Base-by-base conservation (phyloP, 2,329 filamentous ascomycete genomes). In the Ophiognomonia clavigignenti-juglandacearum region DNA sequence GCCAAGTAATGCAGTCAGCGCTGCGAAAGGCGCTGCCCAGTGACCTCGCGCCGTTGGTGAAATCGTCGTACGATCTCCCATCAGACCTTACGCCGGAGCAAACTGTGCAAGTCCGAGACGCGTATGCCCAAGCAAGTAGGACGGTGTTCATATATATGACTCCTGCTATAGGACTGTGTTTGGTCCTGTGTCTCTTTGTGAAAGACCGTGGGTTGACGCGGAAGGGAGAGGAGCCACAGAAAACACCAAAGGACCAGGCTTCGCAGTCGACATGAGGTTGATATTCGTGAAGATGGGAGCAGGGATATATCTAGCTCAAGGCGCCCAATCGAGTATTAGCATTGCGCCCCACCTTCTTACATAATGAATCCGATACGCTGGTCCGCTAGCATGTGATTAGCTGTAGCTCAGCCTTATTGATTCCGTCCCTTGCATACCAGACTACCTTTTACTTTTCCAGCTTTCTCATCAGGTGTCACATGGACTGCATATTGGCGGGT, bases 1-100 rank as follows among this genome's bases (percentile, higher is more conserved):
- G 43, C 36, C 43, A 45, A 29, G 6, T 45, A n/a, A 29, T 45
- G n/a, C 43, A 45, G 27, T 39, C 43, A 6, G 24, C 43, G 2
- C 20, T 45, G 19, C 43, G 43, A 6, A 27, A 23, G 14, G 36
- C 43, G 11, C 36, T 45, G 1, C 36, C 43, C 4, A 16, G 14
- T 3, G 35, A 45, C 7, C 26, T 45, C 9, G 39, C 26, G 19
- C 24, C 5, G 29, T 24, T 45, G 6, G 43, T 34, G 2, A 20
- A 3, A 4, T 39, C 43, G 9, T 32, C 43, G 20, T 45, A 34
- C 27, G 34, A 35, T 22, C 26, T 45, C 4, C 43, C 43, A 9
- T 18, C 32, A 1, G 26, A 19, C 13, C 36, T 45, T 1, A 18
- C 43, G 24, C 9, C 27, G 7, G 9, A 6, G 4, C 8, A 45